Evolutionary conservation across 1,284 basidiomycete genomes (phyloP).

Genomic region (Paramarasmius palmivorus): DNA sequence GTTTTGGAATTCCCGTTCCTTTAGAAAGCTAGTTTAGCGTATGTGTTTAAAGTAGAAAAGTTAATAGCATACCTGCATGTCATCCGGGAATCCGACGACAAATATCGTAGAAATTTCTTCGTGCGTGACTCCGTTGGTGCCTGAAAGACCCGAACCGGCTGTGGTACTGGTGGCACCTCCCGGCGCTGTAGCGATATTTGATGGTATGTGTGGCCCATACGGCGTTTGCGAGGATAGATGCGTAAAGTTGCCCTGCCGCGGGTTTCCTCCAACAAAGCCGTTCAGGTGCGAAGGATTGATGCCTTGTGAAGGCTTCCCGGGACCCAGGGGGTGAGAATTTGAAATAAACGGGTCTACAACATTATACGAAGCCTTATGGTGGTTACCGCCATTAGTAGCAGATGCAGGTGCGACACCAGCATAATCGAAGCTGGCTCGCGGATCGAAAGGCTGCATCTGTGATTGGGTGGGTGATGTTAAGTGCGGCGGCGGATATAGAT

Average conservation of each 20-base stretch:
- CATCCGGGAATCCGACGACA: conserved; percentile 98
- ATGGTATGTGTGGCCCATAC: conserved; percentile 66
- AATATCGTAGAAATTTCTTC: conserved; percentile 99
- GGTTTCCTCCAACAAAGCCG: conserved; percentile 25
- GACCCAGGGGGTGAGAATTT: conserved; percentile 2
- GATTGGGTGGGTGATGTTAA: conserved; percentile 38
- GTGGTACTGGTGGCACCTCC: conserved; percentile 20
- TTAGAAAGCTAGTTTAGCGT: conserved; percentile 18
- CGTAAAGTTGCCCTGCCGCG: conserved; percentile 23
- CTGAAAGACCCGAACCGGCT: conserved; percentile 23
- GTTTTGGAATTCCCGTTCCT: conserved; percentile 99
- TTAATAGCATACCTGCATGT: conserved; percentile 82
- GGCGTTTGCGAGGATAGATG: conserved; percentile 70
- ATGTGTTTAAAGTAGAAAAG: conserved; percentile 9
- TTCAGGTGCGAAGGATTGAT: conserved; percentile 35
- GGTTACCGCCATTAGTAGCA: conserved; percentile 6
- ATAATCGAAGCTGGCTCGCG: conserved; percentile 44
- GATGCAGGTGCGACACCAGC: conserved; percentile 23
- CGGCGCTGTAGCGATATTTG: conserved; percentile 30
- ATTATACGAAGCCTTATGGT: conserved; percentile 7
- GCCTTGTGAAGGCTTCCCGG: conserved; percentile 1
- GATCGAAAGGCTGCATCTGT: conserved; percentile 35
- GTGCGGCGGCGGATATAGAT: conserved; percentile 33
- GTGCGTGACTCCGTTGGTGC: conserved; percentile 33
- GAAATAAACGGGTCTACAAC: conserved; percentile 8